A percentile compares a stretch with the other conserved stretches of the same genome.
phyloP scores from a whole-genome alignment of 768 basidiomycete species.

The Podaxis rugospora region DNA sequence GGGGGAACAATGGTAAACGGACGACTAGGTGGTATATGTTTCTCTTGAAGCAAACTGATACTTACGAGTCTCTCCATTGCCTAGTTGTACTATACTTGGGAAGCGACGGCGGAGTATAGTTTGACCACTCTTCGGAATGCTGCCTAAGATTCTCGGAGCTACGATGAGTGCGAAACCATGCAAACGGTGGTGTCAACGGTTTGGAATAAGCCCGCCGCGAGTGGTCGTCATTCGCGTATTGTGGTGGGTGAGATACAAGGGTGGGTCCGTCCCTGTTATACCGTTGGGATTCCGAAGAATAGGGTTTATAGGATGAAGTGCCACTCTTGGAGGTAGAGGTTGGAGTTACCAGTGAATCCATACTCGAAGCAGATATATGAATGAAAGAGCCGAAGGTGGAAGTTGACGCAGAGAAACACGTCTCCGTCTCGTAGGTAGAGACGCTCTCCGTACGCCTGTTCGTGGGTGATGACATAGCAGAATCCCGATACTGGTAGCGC shows the following conservation, averaged over 20 bases:
- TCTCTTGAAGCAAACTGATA: not conserved
- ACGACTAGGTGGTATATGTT: not conserved
- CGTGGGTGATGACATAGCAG: slow-evolving; percentile 4
- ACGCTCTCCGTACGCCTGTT: not conserved
- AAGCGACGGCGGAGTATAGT: not conserved
- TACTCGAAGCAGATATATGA: slow-evolving; percentile 24
- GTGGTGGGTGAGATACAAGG: not conserved
- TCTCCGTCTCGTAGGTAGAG: slow-evolving; percentile 17
- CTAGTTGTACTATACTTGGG: not conserved
- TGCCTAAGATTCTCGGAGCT: slow-evolving; percentile 4
- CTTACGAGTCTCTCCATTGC: slow-evolving; percentile 4
- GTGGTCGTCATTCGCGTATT: slow-evolving; percentile 5
- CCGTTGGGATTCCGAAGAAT: slow-evolving; percentile 14
- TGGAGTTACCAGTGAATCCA: slow-evolving; percentile 26
- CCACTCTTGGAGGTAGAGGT: slow-evolving; percentile 18
- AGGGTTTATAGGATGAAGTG: slow-evolving; percentile 19
- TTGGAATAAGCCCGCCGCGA: not conserved
- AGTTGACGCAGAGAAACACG: slow-evolving; percentile 22
- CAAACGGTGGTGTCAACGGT: not conserved
- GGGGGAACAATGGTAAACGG: slow-evolving; percentile 10
- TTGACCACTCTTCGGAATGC: not conserved
- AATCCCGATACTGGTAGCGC: slow-evolving; percentile 17
- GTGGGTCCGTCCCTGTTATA: not conserved
- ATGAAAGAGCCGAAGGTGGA: slow-evolving; percentile 21
- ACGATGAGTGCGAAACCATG: not conserved